Conservation (phyloP, 2,329 filamentous ascomycete species). For the Diaporthe batatas region DNA sequence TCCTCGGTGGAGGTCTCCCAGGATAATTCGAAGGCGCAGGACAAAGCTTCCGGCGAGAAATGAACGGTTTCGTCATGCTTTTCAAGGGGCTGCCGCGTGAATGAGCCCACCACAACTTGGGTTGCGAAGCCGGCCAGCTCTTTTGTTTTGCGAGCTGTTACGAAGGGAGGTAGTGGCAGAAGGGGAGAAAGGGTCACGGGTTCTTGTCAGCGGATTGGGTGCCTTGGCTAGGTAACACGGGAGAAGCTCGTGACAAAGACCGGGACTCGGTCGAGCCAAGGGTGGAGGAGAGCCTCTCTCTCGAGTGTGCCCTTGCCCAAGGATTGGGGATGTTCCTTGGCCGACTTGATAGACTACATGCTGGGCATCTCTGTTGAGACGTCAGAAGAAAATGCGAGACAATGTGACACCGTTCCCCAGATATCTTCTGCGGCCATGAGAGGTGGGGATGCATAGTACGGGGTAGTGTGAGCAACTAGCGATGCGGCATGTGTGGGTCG, state of each 20-base stretch:
- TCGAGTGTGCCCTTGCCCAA: background rate
- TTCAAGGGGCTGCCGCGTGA: too few species aligned
- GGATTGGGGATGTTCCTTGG: background rate
- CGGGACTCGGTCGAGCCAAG: background rate
- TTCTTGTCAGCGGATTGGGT: background rate
- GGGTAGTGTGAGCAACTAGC: background rate
- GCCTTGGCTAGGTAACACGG: conserved; percentile 2
- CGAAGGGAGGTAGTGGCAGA: background rate
- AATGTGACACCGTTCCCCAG: background rate
- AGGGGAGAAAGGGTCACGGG: conserved; percentile 1
- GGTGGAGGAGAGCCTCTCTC: background rate
- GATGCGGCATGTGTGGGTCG: background rate
- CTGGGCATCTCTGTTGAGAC: background rate
- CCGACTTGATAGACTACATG: background rate
- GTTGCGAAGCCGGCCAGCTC: background rate
- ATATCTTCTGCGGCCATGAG: background rate
- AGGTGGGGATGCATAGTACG: background rate
- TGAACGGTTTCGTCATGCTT: background rate
- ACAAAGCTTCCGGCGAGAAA: background rate
- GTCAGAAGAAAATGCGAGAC: background rate
- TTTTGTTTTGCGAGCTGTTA: background rate
- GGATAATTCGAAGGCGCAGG: background rate
- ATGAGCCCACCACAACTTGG: too few species aligned
- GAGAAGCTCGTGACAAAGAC: background rate
- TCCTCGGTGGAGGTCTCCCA: background rate